Base-by-base conservation (phyloP, 495 filamentous ascomycete genomes). In the Penicillium ucsense region DNA sequence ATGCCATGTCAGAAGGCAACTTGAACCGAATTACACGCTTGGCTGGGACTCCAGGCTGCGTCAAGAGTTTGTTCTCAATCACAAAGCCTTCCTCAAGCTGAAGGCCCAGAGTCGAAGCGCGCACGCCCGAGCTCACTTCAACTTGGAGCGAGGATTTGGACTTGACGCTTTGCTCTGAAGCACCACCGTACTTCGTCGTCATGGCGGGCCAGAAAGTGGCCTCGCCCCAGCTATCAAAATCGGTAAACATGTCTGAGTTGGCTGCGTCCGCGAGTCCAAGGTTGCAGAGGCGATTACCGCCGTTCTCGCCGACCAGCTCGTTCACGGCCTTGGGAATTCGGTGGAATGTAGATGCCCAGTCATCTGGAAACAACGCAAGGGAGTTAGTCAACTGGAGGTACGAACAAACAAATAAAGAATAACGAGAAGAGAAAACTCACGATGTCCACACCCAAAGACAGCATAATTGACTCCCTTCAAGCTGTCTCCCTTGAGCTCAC, bases 291-390 rank as follows among this genome's bases (percentile, higher is more conserved):
- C 76, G 66, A 39, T 61, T 70, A 35, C 73, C 76, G 9, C 84
- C 81, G 34, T 71, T 66, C 33, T 73, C 60, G 6, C 60, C 56
- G 11, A 83, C 62, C 4, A 74, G 63, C 1, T 64, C 50, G 50
- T 89, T 71, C 3, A 89, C 65, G 2, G 77, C 56, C 50, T 77
- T 87, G 8, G 86, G 86, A 28, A 91, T 72, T 31, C 71, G 70
- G 49, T 89, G 83, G 68, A 86, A 89, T 3, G 86, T 89, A 34
- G 77, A 60, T 0, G 68, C 66, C 86, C 86, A 89, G 53, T 89
- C 66, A 43, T 63, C 62, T 65, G 7, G 8, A 41, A 27, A 9
- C 20, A 6, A 10, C 45, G 31, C 10, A 4, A 28, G 42, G 43
- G 46, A 50, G 34, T 51, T 12, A 20, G 32, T 20, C 20, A 20